These are phyloP conservation scores for Graphiopsis chlorocephala DNA, from an alignment of 2,329 filamentous ascomycete genomes.

Conservation along the genomic window DNA sequence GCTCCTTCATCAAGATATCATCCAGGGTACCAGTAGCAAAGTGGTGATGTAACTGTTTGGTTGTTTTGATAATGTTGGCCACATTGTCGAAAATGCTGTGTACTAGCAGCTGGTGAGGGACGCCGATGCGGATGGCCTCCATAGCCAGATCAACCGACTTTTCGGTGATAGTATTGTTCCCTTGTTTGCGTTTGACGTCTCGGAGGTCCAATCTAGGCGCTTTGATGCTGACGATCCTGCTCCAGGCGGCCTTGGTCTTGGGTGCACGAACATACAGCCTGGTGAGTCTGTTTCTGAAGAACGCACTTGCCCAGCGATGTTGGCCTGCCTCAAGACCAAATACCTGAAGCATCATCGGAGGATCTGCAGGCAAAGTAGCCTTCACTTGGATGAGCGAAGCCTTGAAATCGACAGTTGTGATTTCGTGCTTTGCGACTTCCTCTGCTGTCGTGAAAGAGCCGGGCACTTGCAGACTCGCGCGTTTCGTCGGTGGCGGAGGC, in stretches of 20 bases:
- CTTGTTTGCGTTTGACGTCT: constrained; percentile 65
- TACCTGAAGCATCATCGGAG: constrained; percentile 85
- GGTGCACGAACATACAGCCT: constrained; percentile 88
- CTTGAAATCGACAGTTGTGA: constrained; percentile 79
- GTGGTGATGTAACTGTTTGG: constrained; percentile 86
- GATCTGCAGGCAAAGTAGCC: constrained; percentile 81
- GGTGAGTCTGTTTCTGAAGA: constrained; percentile 70
- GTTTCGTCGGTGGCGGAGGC: constrained; percentile 18
- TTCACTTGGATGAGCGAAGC: constrained; percentile 82
- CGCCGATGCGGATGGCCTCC: constrained; percentile 81
- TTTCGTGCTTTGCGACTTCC: constrained; percentile 52
- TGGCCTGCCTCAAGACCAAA: constrained; percentile 78
- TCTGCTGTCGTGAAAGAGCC: constrained; percentile 18
- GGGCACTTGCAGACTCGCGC: constrained; percentile 25
- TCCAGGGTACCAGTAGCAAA: constrained; percentile 86
- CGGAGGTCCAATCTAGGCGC: constrained; percentile 76
- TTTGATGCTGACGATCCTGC: constrained; percentile 80
- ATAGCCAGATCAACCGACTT: constrained; percentile 79
- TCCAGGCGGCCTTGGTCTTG: constrained; percentile 79
- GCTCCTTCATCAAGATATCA: constrained; percentile 80
- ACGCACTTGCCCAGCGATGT: constrained; percentile 84
- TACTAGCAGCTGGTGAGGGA: constrained; percentile 88
- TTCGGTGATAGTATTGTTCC: constrained; percentile 64
- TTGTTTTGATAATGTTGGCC: constrained; percentile 81
- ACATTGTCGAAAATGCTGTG: constrained; percentile 92